phyloP scores from a whole-genome alignment of 2,329 filamentous ascomycete species.

The Uncinocarpus reesii region DNA sequence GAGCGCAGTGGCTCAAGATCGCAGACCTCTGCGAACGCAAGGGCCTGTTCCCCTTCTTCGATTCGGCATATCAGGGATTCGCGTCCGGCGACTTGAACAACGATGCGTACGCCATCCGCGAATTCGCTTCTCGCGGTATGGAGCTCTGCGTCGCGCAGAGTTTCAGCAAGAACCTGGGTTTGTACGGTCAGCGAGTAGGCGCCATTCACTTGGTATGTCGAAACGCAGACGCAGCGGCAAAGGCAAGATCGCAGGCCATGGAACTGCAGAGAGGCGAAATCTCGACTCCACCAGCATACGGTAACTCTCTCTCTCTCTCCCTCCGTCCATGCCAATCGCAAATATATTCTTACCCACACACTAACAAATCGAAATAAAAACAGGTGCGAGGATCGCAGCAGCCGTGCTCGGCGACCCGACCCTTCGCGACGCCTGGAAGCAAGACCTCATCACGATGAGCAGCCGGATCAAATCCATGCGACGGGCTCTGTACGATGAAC shows the following conservation, averaged over 20 bases:
- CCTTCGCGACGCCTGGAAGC: slow-evolving; percentile 81
- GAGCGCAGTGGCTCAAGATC: slow-evolving; percentile 86
- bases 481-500: slow-evolving; percentile 62
- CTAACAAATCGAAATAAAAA: not conserved
- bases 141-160: slow-evolving; percentile 49
- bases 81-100: slow-evolving; percentile 76
- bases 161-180: slow-evolving; percentile 58
- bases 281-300: slow-evolving; percentile 81
- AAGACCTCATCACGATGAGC: slow-evolving; percentile 80
- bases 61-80: slow-evolving; percentile 95
- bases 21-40: slow-evolving; percentile 66
- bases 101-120: slow-evolving; percentile 78
- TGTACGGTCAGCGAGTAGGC: slow-evolving; percentile 91
- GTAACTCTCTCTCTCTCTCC: slow-evolving; percentile 26
- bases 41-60: slow-evolving; percentile 93
- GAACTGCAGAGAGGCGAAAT: slow-evolving; percentile 89
- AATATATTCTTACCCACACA: too few relatives aligned
- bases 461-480: slow-evolving; percentile 91
- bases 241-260: slow-evolving; percentile 72
- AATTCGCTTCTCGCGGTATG: slow-evolving; percentile 86
- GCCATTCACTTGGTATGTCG: slow-evolving; percentile 60
- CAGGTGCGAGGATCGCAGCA: slow-evolving; percentile 20
- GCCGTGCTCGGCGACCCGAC: slow-evolving; percentile 60
- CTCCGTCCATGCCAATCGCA: too few relatives aligned
- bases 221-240: slow-evolving; percentile 38